These are phyloP conservation scores for Arthromyces matolae DNA, from an alignment of 768 basidiomycete species.

Conservation along the genomic window DNA sequence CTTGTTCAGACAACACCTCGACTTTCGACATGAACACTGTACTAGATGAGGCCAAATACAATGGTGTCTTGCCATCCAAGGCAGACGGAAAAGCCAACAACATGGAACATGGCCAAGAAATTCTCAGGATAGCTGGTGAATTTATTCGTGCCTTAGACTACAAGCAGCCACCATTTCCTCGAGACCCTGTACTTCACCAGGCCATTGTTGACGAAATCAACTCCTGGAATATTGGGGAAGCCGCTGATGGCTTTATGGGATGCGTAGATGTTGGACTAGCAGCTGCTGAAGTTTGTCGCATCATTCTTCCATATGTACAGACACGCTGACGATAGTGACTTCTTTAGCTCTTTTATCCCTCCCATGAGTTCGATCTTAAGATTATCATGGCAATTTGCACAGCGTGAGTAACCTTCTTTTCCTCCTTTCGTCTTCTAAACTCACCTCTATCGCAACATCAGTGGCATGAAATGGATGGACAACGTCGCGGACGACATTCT, in stretches of 20 bases:
- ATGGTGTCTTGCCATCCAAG: slow-evolving; percentile 7
- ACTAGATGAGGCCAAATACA: slow-evolving; percentile 2
- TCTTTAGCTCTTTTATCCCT: slow-evolving; percentile 8
- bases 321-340: neutral
- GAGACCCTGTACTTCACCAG: slow-evolving; percentile 5
- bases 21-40: neutral
- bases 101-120: slow-evolving; percentile 5
- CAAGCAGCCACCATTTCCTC: slow-evolving; percentile 1
- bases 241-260: slow-evolving; percentile 1
- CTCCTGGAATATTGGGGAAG: slow-evolving; percentile 9
- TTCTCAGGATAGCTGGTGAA: slow-evolving; percentile 4
- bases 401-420: neutral
- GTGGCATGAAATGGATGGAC: slow-evolving; percentile 13
- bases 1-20: no score
- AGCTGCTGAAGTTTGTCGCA: slow-evolving; percentile 3
- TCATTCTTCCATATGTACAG: no score
- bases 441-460: neutral
- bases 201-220: slow-evolving; percentile 5
- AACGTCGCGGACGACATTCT: slow-evolving; percentile 10
- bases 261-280: slow-evolving; percentile 5
- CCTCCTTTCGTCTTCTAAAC: neutral
- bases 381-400: slow-evolving; percentile 8
- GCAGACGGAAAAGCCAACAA: slow-evolving; percentile 6
- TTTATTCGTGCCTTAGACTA: slow-evolving; percentile 6
- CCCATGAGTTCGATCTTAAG: slow-evolving; percentile 11